These are phyloP conservation scores for Cryptococcus sp. DNA, from an alignment of 1,284 basidiomycete genomes.

Conservation along the genomic window DNA sequence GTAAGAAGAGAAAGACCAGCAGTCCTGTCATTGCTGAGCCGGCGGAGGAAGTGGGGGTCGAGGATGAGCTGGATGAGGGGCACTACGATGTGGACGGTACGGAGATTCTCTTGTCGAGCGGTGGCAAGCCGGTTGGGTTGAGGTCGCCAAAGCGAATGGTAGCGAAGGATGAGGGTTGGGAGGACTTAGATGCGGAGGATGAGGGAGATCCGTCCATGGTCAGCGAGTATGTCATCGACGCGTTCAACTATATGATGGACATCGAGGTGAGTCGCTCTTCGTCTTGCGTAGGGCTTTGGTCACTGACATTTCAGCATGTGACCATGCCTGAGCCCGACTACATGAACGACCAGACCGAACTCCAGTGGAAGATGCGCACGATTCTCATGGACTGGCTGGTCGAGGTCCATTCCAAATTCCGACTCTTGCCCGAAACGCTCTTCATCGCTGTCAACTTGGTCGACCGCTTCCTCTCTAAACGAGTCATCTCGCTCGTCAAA, in stretches of 20 bases:
- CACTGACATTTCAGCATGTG: slow-evolving; percentile 53
- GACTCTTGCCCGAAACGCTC: slow-evolving; percentile 88
- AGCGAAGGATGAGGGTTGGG: slow-evolving; percentile 57
- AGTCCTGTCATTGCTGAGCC: slow-evolving; percentile 18
- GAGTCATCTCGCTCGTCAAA: slow-evolving; percentile 85
- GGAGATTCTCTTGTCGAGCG: slow-evolving; percentile 33
- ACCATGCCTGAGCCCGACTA: slow-evolving; percentile 84
- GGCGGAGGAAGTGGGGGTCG: slow-evolving; percentile 16
- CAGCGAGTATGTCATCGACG: slow-evolving; percentile 90
- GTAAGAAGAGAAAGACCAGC: slow-evolving; percentile 40
- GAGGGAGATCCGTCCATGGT: slow-evolving; percentile 95
- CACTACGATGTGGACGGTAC: slow-evolving; percentile 35
- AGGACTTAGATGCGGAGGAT: slow-evolving; percentile 89
- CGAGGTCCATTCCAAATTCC: slow-evolving; percentile 91
- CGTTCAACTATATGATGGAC: slow-evolving; percentile 84
- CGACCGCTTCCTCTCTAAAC: slow-evolving; percentile 89
- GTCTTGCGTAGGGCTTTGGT: not conserved
- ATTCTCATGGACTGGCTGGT: slow-evolving; percentile 96
- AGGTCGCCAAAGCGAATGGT: slow-evolving; percentile 26
- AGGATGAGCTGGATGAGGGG: slow-evolving; percentile 22
- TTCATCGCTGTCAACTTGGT: slow-evolving; percentile 93
- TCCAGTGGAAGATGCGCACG: slow-evolving; percentile 90
- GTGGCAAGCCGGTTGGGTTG: slow-evolving; percentile 18
- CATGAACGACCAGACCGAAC: slow-evolving; percentile 83
- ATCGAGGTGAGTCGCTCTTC: slow-evolving; percentile 50